Evolutionary conservation across 768 basidiomycete genomes (phyloP).

Genomic region (Lanmaoa rubissima): DNA sequence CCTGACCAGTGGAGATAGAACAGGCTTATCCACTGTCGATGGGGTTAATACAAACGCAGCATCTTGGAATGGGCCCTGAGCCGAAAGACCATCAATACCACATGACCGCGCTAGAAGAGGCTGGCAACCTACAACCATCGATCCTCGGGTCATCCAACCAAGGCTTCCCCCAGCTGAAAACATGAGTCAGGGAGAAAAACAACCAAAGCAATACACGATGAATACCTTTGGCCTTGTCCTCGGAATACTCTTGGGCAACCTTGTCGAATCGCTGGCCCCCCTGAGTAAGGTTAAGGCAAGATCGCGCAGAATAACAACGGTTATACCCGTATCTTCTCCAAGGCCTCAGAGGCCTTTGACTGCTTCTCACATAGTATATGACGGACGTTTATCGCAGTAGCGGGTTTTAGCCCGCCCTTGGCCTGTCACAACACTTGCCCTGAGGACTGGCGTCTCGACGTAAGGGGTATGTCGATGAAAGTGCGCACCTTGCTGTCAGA

Average conservation of each 20-base stretch:
- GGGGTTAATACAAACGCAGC: constrained; percentile 81
- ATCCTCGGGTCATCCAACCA: constrained; percentile 84
- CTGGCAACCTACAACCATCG: constrained; percentile 63
- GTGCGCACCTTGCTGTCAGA: constrained; percentile 25
- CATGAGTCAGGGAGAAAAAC: background rate
- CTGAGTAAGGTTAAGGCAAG: constrained; percentile 33
- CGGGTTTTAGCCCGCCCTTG: constrained; percentile 68
- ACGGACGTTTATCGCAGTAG: constrained; percentile 80
- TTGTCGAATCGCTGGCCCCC: constrained; percentile 83
- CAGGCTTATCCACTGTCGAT: constrained; percentile 78
- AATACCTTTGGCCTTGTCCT: constrained; percentile 85
- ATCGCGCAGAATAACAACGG: background rate
- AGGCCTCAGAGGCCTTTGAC: constrained; percentile 72
- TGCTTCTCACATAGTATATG: constrained; percentile 90
- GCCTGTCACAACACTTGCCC: constrained; percentile 31
- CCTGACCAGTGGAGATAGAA: constrained; percentile 70
- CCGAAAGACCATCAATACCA: constrained; percentile 1
- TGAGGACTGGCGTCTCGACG: background rate
- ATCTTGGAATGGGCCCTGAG: constrained; percentile 74
- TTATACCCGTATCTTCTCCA: constrained; percentile 73
- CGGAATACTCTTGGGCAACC: constrained; percentile 86
- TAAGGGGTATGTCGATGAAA: background rate
- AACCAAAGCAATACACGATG: background rate
- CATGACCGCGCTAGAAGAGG: background rate
- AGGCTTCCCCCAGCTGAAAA: constrained; percentile 76